These are phyloP conservation scores for Calonectria pseudoturangicola DNA, from an alignment of 2,329 filamentous ascomycete genomes.

Conservation along the genomic window DNA sequence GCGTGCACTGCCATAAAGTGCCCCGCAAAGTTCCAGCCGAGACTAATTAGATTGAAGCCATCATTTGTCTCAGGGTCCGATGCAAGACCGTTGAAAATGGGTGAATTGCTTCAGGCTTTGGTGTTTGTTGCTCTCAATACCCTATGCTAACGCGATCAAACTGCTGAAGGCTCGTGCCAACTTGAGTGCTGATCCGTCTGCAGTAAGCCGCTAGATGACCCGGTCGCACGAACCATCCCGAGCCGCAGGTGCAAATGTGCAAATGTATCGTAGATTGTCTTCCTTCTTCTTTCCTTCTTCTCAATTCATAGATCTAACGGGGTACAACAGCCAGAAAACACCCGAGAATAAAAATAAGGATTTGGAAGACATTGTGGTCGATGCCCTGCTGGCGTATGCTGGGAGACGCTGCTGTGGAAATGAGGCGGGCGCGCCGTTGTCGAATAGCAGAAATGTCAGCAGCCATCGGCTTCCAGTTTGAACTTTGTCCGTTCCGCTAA, in stretches of 20 bases:
- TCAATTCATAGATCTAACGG: too few species aligned
- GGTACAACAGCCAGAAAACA: not conserved
- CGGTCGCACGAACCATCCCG: conserved; percentile 12
- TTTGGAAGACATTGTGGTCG: not conserved
- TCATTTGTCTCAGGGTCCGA: not conserved
- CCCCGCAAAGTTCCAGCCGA: conserved; percentile 28
- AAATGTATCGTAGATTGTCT: not conserved
- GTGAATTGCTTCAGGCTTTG: not conserved
- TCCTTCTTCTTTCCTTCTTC: not conserved
- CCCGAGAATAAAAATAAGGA: not conserved
- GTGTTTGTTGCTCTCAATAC: not conserved
- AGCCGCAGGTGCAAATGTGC: too few species aligned
- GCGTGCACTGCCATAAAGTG: conserved; percentile 3
- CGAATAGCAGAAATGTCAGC: not conserved
- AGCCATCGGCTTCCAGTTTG: not conserved
- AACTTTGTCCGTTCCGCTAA: not conserved
- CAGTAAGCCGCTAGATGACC: not conserved
- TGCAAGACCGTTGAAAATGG: conserved; percentile 13
- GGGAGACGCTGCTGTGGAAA: not conserved
- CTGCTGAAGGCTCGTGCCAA: too few species aligned
- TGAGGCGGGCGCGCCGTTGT: not conserved
- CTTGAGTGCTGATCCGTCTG: not conserved
- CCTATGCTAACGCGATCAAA: not conserved
- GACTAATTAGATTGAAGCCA: conserved; percentile 26
- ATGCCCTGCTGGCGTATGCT: not conserved